Base-by-base conservation (phyloP, 2,329 filamentous ascomycete species). In the Fonsecaea pedrosoi region DNA sequence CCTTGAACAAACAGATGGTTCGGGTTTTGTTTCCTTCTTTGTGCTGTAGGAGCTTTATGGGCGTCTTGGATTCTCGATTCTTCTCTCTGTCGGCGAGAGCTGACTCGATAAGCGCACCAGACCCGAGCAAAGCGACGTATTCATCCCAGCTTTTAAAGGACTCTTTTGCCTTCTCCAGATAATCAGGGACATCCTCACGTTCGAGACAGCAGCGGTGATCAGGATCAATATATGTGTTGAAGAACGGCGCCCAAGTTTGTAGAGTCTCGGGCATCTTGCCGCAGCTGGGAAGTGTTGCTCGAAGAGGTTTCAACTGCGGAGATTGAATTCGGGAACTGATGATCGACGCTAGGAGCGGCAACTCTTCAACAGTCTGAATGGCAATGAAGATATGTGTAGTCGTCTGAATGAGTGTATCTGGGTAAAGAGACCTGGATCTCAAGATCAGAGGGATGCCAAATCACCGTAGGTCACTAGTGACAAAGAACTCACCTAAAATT, bases 101-200 rank as follows among this genome's bases (percentile, higher is more conserved):
- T 12, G 25, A 35, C 32, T 32, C 50, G 18, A 32, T 54, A 7
- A 32, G 35, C 12, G 58, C 32, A 13, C 45, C 58, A 34, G 35
- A 30, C 35, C 58, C 58, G 13, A 61, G 32, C n/a, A 45, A 54
- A 38, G 45, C 58, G 30, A 37, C 3, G 34, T 61, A 61, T 10
- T 61, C 58, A 1, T 54, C 32, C 58, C 30, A 53, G 18, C 45
- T 54, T 30, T 35, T 34, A 18, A 61, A 61, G 4, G 50, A 32
- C 25, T 18, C 25, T 54, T 25, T 54, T 32, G 18, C 30, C 40
- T 21, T 45, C 15, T 5, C 15, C 2, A 18, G 15, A 3, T 18
- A 30, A 30, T 18, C 40, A 45, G 40, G 40, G 9, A 45, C n/a
- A 21, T 45, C 40, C n/a, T 21, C n/a, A 45, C 4, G 40, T 45